phyloP scores from a whole-genome alignment of 768 basidiomycete genomes.

The Zangia roseola region DNA sequence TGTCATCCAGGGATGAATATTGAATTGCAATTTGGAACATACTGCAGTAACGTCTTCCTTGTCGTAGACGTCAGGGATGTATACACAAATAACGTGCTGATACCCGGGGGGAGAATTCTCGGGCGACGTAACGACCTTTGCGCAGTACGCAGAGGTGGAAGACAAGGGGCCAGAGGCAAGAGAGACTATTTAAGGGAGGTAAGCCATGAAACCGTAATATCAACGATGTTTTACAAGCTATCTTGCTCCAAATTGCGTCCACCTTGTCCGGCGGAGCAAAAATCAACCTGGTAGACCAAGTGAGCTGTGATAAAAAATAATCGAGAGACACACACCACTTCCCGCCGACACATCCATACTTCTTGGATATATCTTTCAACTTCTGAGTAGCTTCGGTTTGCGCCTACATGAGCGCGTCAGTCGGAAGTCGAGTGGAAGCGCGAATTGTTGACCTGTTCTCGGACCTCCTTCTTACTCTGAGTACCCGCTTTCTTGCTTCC shows the following conservation, averaged over 20 bases:
- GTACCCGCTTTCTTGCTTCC: slow-evolving; percentile 70
- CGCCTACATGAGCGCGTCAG: slow-evolving; percentile 36
- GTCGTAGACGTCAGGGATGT: slow-evolving; percentile 70
- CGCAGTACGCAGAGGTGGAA: slow-evolving; percentile 50
- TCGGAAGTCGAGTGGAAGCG: not conserved
- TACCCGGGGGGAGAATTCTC: slow-evolving; percentile 44
- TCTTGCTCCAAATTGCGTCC: slow-evolving; percentile 57
- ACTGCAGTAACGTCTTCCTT: slow-evolving; percentile 58
- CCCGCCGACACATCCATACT: slow-evolving; percentile 53
- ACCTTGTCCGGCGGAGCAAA: slow-evolving; percentile 63
- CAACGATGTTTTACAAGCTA: slow-evolving; percentile 52
- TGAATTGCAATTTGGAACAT: slow-evolving; percentile 6
- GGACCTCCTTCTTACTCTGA: slow-evolving; percentile 73
- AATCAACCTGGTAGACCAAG: slow-evolving; percentile 51
- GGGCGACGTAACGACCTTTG: slow-evolving; percentile 69
- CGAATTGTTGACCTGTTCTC: slow-evolving; percentile 53
- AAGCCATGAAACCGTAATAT: not conserved
- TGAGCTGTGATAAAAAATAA: not conserved
- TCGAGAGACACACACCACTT: slow-evolving; percentile 54
- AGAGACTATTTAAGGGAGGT: slow-evolving; percentile 44
- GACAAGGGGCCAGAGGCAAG: slow-evolving; percentile 62
- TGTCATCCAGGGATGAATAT: not conserved
- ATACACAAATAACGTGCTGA: slow-evolving; percentile 70
- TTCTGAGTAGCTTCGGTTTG: slow-evolving; percentile 59
- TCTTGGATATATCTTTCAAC: slow-evolving; percentile 58